phyloP scores from a whole-genome alignment of 768 basidiomycete species.

The Tricholoma sp. region DNA sequence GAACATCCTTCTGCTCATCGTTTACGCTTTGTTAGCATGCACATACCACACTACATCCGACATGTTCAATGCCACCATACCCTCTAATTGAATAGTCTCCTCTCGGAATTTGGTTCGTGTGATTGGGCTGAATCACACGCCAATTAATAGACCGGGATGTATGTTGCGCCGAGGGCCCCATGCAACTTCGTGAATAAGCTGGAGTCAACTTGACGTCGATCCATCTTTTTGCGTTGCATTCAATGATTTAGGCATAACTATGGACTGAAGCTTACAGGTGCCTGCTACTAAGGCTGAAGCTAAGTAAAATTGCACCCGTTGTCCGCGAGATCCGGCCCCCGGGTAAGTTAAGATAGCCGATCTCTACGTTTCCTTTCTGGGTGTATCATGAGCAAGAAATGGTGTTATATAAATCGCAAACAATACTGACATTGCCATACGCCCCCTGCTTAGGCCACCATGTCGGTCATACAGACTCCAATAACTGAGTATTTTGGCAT shows the following conservation, averaged over 20 bases:
- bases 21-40: conserved; percentile 15
- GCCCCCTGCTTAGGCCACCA: conserved; percentile 20
- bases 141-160: neutral
- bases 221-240: too few relatives aligned
- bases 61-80: conserved; percentile 10
- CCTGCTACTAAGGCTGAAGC: too few relatives aligned
- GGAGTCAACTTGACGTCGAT: too few relatives aligned
- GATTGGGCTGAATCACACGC: neutral
- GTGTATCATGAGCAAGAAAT: conserved; percentile 12
- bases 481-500: conserved; percentile 86
- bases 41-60: conserved; percentile 11
- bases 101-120: neutral
- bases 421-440: neutral
- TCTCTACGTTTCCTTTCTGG: neutral
- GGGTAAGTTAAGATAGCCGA: conserved; percentile 9
- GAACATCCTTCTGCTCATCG: conserved; percentile 4
- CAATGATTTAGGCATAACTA: too few relatives aligned
- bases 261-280: too few relatives aligned
- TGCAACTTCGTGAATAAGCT: too few relatives aligned
- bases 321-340: neutral
- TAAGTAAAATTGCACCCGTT: too few relatives aligned
- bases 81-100: neutral
- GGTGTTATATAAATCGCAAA: conserved; percentile 5
- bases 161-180: too few relatives aligned
- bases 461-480: conserved; percentile 74